These are phyloP conservation scores for Bothriochloa decipiens DNA, from an alignment of 176 grass and related monocot species.

Conservation along the genomic window DNA sequence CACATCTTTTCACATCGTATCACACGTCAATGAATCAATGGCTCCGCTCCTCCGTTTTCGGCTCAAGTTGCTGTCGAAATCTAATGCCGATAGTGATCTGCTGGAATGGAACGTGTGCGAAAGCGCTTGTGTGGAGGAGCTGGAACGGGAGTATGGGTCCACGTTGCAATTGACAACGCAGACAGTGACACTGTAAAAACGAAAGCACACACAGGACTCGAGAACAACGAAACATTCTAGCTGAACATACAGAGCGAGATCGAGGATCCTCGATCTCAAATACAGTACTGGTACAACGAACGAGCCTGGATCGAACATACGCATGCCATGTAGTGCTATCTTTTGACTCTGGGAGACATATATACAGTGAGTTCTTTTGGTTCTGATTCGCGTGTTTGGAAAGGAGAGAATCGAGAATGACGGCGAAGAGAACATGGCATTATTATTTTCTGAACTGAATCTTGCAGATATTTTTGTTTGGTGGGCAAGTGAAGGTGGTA, in stretches of 20 bases:
- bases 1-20: neutral
- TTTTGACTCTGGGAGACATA: neutral
- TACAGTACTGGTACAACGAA: neutral
- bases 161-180: neutral
- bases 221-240: neutral
- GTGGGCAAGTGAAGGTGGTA: neutral
- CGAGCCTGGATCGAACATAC: neutral
- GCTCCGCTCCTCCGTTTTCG: neutral
- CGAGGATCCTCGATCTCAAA: neutral
- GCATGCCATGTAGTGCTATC: neutral
- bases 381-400: neutral
- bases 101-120: neutral
- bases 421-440: neutral
- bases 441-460: neutral
- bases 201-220: neutral
- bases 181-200: neutral
- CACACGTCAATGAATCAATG: slow-evolving; percentile 15
- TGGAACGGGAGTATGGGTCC: neutral
- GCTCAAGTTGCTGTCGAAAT: slow-evolving; percentile 29
- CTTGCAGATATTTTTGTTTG: neutral
- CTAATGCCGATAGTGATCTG: slow-evolving; percentile 16
- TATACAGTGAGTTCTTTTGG: neutral
- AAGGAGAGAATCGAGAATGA: neutral
- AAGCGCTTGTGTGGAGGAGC: neutral
- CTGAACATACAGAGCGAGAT: neutral